Evolutionary conservation across 2,329 filamentous ascomycete genomes (phyloP).

Genomic region (Alternaria brassicicola): DNA sequence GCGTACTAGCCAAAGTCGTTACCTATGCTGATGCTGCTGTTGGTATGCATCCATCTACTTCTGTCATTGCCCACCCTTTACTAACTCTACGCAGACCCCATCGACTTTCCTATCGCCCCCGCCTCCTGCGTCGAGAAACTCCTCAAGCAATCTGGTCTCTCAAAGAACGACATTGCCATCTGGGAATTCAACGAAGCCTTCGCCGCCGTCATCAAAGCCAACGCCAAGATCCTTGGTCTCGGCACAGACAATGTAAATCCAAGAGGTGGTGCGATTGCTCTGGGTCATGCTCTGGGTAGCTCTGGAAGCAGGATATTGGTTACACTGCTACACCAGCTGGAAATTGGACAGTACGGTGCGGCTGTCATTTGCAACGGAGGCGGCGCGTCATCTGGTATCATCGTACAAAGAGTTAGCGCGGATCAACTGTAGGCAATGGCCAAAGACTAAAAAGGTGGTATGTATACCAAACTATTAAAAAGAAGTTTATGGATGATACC

Average conservation of each 20-base stretch:
- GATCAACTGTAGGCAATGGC: slow-evolving; percentile 28
- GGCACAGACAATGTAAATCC: slow-evolving; percentile 82
- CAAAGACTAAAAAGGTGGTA: neutral
- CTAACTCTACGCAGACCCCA: slow-evolving; percentile 62
- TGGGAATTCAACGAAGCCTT: slow-evolving; percentile 99
- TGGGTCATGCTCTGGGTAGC: slow-evolving; percentile 91
- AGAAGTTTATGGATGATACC: neutral
- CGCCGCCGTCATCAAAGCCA: slow-evolving; percentile 91
- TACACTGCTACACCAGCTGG: slow-evolving; percentile 87
- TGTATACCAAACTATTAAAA: neutral
- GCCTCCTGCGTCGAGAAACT: slow-evolving; percentile 91
- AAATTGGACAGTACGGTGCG: slow-evolving; percentile 91
- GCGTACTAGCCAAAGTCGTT: slow-evolving; percentile 86
- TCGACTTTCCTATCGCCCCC: slow-evolving; percentile 94
- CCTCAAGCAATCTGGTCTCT: slow-evolving; percentile 85
- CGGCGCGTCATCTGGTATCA: slow-evolving; percentile 86
- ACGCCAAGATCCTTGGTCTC: slow-evolving; percentile 87
- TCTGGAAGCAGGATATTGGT: slow-evolving; percentile 90
- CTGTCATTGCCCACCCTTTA: neutral
- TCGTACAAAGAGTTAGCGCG: slow-evolving; percentile 75
- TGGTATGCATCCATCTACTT: slow-evolving; percentile 25
- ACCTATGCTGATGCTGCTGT: slow-evolving; percentile 88
- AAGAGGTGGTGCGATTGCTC: slow-evolving; percentile 86
- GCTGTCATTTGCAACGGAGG: slow-evolving; percentile 98
- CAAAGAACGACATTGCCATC: slow-evolving; percentile 85